A percentile compares a stretch with the other conserved stretches of the same genome.
phyloP scores from a whole-genome alignment of 2,329 filamentous ascomycete species.

The Ceratocystis albifundus region DNA sequence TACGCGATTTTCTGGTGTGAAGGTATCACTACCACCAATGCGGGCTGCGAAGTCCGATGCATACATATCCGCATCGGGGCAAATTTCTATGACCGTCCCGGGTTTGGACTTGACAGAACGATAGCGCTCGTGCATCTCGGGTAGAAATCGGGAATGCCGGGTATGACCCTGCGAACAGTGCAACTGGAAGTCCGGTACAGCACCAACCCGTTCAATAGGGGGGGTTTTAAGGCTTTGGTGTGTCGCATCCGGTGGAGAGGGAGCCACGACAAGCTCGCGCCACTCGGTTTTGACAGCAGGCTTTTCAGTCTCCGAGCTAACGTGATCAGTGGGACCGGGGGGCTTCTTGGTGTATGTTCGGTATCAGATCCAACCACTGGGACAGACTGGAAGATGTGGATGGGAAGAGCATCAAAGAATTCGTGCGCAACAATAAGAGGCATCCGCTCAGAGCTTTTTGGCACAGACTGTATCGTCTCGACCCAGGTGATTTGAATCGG shows the following conservation, averaged over 20 bases:
- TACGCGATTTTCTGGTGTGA: background rate
- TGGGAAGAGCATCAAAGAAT: conserved; percentile 95
- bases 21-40: conserved; percentile 55
- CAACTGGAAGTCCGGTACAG: conserved; percentile 74
- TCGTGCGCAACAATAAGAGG: conserved; percentile 96
- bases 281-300: conserved; percentile 41
- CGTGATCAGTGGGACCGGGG: conserved; percentile 26
- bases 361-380: conserved; percentile 35
- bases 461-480: conserved; percentile 75
- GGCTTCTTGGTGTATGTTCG: conserved; percentile 28
- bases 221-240: conserved; percentile 45
- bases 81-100: conserved; percentile 73
- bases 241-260: conserved; percentile 46
- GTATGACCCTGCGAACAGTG: conserved; percentile 64
- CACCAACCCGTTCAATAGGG: conserved; percentile 39
- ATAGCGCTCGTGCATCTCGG: conserved; percentile 70
- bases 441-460: conserved; percentile 48
- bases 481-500: conserved; percentile 74
- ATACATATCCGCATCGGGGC: conserved; percentile 73
- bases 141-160: conserved; percentile 73
- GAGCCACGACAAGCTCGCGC: conserved; percentile 71
- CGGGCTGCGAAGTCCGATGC: conserved; percentile 68
- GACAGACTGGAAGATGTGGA: conserved; percentile 83
- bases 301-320: conserved; percentile 32
- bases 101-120: conserved; percentile 54